Evolutionary conservation across 164 flowering plant genomes (phyloP).

Genomic region (Stephania yunnanensis): DNA sequence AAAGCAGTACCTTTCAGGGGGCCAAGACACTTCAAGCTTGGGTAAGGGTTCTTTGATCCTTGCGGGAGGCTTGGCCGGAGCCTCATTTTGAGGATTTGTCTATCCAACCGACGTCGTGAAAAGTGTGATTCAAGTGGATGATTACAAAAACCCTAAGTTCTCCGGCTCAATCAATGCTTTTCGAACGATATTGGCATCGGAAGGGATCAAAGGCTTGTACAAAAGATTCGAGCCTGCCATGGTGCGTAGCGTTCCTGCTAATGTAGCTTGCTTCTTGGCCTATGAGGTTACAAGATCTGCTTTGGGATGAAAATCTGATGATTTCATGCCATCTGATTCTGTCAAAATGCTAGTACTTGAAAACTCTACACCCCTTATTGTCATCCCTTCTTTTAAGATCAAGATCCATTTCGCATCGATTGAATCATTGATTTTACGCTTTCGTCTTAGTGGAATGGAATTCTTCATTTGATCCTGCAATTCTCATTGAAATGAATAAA

Average conservation of each 20-base stretch:
- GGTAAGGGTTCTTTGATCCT: slow-evolving; percentile 72
- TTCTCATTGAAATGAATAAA: no score
- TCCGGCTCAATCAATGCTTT: slow-evolving; percentile 78
- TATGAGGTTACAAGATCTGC: slow-evolving; percentile 83
- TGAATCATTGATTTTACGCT: no score
- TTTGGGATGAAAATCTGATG: slow-evolving; percentile 43
- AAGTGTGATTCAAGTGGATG: no score
- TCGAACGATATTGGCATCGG: slow-evolving; percentile 57
- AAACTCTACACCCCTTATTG: no score
- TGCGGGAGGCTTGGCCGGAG: slow-evolving; percentile 96
- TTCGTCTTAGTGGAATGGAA: no score
- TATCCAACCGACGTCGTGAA: slow-evolving; percentile 73
- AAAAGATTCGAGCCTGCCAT: slow-evolving; percentile 98
- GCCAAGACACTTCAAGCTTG: slow-evolving; percentile 69
- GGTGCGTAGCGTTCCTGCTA: slow-evolving; percentile 93
- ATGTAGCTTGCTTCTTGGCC: slow-evolving; percentile 96
- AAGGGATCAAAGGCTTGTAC: slow-evolving; percentile 87
- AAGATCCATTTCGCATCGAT: no score
- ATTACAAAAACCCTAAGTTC: no score
- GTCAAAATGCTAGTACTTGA: not conserved
- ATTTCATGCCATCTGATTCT: not conserved
- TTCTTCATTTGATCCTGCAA: no score
- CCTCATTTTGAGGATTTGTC: slow-evolving; percentile 70
- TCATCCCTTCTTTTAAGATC: no score
- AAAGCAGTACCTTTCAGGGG: slow-evolving; percentile 79